Evolutionary conservation across 1,284 basidiomycete genomes (phyloP), one percentile per base, ranked within the genome.

Genomic region (Ceratobasidium sp.): DNA sequence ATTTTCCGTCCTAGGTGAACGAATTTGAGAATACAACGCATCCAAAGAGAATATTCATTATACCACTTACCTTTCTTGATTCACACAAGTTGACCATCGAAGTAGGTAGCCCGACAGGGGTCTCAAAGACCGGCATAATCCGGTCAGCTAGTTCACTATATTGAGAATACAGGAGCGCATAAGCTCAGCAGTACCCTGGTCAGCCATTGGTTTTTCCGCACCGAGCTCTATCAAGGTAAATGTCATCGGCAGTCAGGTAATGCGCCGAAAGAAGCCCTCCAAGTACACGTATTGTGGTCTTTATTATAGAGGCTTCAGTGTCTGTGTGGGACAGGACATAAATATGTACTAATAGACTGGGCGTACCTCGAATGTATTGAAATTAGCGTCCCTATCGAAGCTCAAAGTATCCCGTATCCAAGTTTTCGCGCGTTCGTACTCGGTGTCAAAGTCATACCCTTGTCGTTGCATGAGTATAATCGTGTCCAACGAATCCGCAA

Each of bases 291-390:
- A 93, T 93, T 0, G 90, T 91, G 0, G 88, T 90, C 84, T 89
- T 70, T 41, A 27, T 49, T 23, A 67, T 52, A 64, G 23, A 21
- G 71, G 54, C 71, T 57, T 57, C 16, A 19, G 16, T 16, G 25
- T 71, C 25, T 52, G 50, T 66, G 33, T 11, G 11, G 33, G 42
- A 14, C 25, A 69, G 30, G 14, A 50, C 41, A 52, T 50, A 29
- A 72, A 49, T 49, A 41, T 50, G 50, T 21, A 41, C 14, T 1
- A 27, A 68, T 27, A 21, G 21, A 44, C 53, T 27, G 52, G 42
- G 77, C 85, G 57, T 70, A 91, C 92, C 83, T 98, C 95, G 74
- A 98, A 98, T 0, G 91, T 94, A 77, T 89, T 97, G 77, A 93
- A 91, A 21, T 84, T 80, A 9, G 84, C 93, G 74, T 95, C 87